Evolutionary conservation across 2,329 filamentous ascomycete genomes (phyloP), one percentile per base, ranked within the genome.

Genomic region (Colletotrichum orchidophilum): DNA sequence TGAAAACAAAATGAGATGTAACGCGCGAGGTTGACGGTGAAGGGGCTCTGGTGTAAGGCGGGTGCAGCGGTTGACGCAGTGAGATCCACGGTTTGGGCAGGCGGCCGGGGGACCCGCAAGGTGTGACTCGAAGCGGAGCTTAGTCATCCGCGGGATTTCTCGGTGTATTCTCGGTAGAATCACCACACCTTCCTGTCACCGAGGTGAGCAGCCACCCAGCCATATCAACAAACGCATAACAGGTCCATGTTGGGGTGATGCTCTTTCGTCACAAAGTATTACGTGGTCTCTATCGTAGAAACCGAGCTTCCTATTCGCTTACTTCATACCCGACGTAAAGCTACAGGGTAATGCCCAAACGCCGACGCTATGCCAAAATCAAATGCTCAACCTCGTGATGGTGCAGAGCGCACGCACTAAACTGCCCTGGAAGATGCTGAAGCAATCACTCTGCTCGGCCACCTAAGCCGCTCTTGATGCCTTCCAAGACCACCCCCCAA

Each of bases 401-500:
- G 31, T 8, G 13, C 31, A 49, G 39, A 46, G 18, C 18, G 15
- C 18, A 33, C 26, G 9, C n/a, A n/a, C n/a, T 35, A 24, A 39
- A 33, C 13, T 2, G 5, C 21, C 8, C 11, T 5, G 9, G 2
- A 18, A 15, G 5, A n/a, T n/a, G 8, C 13, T 29, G 2, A 8
- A 11, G 27, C 11, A 12, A 6, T 67, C 50, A 73, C 29, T 66
- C 61, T 9, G 55, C 65, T 6, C 73, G 71, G 12, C 73, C 63
- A 3, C 67, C 73, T 18, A 83, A 78, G 3, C 86, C 86, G 12
- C 80, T 80, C 77, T 83, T 87, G 75, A 89, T 85, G 0, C 86
- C 87, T 64, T 88, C 86, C 3, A 88, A 73, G 8, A 88, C 81
- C 2, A 83, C 81, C 15, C 81, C 84, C 87, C 86, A 89, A 12